Percentiles rank a stretch among this genome's conserved stretches.
Conservation (phyloP, 2,329 filamentous ascomycete genomes). For the Pyrenophora graminea region DNA sequence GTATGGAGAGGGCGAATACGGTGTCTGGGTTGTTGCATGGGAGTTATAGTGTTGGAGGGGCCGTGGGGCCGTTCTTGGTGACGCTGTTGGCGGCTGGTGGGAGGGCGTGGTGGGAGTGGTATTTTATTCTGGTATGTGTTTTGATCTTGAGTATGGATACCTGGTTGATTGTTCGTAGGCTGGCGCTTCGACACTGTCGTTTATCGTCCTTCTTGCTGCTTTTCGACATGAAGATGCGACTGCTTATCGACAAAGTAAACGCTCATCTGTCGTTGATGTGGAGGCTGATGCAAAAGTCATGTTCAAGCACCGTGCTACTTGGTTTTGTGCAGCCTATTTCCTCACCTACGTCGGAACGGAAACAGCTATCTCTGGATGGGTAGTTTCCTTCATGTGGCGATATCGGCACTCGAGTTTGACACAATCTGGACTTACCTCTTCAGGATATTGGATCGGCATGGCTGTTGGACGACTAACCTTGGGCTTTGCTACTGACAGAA, state of each 20-base stretch:
- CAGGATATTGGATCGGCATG: slow-evolving; percentile 54
- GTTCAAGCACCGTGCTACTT: slow-evolving; percentile 44
- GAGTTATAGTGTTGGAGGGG: slow-evolving; percentile 47
- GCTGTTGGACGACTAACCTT: slow-evolving; percentile 44
- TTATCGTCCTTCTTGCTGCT: slow-evolving; percentile 38
- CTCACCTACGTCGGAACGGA: slow-evolving; percentile 54
- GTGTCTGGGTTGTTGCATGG: slow-evolving; percentile 50
- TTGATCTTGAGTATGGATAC: not conserved
- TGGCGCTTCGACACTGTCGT: slow-evolving; percentile 16
- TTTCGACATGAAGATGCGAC: slow-evolving; percentile 46
- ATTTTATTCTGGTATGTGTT: slow-evolving; percentile 45
- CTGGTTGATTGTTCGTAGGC: not conserved
- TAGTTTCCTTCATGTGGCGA: slow-evolving; percentile 53
- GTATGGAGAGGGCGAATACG: slow-evolving; percentile 47
- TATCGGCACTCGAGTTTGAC: slow-evolving; percentile 45
- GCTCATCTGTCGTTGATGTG: slow-evolving; percentile 5
- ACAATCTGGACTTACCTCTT: slow-evolving; percentile 48
- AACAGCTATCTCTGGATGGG: slow-evolving; percentile 53
- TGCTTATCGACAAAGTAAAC: slow-evolving; percentile 37
- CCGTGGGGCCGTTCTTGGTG: slow-evolving; percentile 45
- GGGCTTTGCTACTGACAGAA: slow-evolving; percentile 33
- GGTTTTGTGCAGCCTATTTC: slow-evolving; percentile 51
- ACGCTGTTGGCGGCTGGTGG: slow-evolving; percentile 32
- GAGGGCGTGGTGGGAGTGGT: slow-evolving; percentile 48
- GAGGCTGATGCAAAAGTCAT: slow-evolving; percentile 23